Evolutionary conservation across 306 rosid genomes (phyloP).

Genomic region (Hylodesmum podocarpum): DNA sequence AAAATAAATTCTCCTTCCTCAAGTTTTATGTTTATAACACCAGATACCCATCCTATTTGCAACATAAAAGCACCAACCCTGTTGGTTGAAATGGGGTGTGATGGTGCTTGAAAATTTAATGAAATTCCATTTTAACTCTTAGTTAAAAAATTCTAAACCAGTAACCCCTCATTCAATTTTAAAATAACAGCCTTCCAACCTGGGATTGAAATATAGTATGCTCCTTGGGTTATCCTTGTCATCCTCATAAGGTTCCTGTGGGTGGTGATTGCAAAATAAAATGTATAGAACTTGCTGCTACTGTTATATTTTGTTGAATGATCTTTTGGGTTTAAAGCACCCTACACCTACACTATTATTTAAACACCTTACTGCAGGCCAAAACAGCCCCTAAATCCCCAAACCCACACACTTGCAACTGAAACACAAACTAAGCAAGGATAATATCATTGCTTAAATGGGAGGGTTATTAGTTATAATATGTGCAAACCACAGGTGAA

Average conservation of each 20-base stretch:
- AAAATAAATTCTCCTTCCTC: background rate
- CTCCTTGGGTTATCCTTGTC: background rate
- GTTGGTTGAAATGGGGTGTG: background rate
- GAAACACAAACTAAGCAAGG: background rate
- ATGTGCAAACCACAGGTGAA: background rate
- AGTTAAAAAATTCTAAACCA: background rate
- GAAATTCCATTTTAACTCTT: background rate
- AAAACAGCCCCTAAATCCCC: background rate
- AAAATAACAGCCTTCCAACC: background rate
- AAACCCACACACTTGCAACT: background rate
- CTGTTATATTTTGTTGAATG: constrained; percentile 1
- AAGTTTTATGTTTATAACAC: background rate
- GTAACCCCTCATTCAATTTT: background rate
- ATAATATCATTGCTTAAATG: background rate
- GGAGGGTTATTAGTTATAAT: background rate
- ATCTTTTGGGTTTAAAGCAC: background rate
- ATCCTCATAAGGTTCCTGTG: background rate
- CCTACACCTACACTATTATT: background rate
- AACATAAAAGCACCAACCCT: background rate
- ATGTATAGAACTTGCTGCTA: background rate
- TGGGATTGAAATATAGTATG: background rate
- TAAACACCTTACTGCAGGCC: constrained; percentile 9
- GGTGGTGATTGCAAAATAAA: background rate
- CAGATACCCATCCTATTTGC: background rate
- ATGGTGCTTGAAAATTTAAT: background rate